A percentile compares a stretch with the other conserved stretches of the same genome.
Conservation (phyloP, 352 stramenopile species). For the Pythium utonaiense region DNA sequence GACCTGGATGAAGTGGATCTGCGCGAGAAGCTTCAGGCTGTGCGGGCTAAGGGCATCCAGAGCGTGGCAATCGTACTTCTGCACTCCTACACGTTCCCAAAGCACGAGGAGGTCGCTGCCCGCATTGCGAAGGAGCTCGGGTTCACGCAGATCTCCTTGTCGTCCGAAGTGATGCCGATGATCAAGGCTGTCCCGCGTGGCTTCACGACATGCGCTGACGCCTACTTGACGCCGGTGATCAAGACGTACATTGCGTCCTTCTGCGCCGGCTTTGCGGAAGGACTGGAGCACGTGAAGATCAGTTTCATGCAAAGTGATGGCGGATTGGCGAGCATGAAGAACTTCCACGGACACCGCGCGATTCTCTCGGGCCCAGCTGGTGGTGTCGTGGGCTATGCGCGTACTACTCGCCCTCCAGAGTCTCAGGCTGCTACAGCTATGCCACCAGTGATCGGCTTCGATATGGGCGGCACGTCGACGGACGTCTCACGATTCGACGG, state of each 20-base stretch:
- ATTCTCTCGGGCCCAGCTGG: slow-evolving; percentile 94
- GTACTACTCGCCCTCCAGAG: slow-evolving; percentile 79
- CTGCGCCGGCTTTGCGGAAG: slow-evolving; percentile 93
- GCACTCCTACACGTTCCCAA: slow-evolving; percentile 94
- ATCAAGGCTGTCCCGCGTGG: slow-evolving; percentile 96
- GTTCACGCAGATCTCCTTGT: slow-evolving; percentile 93
- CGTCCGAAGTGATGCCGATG: slow-evolving; percentile 96
- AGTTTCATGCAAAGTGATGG: slow-evolving; percentile 99
- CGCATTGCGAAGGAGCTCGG: slow-evolving; percentile 89
- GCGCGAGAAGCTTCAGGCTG: slow-evolving; percentile 62
- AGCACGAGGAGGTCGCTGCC: slow-evolving; percentile 91
- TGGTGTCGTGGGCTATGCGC: slow-evolving; percentile 96
- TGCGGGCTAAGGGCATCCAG: slow-evolving; percentile 79
- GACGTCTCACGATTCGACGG: slow-evolving; percentile 97
- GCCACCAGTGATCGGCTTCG: slow-evolving; percentile 94
- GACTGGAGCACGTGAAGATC: slow-evolving; percentile 90
- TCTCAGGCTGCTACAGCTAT: slow-evolving; percentile 15
- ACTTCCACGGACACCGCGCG: slow-evolving; percentile 90
- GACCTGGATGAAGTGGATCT: slow-evolving; percentile 79
- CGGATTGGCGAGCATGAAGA: slow-evolving; percentile 93
- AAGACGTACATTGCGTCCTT: slow-evolving; percentile 97
- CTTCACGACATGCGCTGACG: slow-evolving; percentile 96
- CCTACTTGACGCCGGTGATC: slow-evolving; percentile 98
- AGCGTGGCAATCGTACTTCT: slow-evolving; percentile 95
- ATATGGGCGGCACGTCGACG: slow-evolving; percentile 99